phyloP scores from a whole-genome alignment of 192 early-diverging fungal genomes.

The Lobosporangium transversale region DNA sequence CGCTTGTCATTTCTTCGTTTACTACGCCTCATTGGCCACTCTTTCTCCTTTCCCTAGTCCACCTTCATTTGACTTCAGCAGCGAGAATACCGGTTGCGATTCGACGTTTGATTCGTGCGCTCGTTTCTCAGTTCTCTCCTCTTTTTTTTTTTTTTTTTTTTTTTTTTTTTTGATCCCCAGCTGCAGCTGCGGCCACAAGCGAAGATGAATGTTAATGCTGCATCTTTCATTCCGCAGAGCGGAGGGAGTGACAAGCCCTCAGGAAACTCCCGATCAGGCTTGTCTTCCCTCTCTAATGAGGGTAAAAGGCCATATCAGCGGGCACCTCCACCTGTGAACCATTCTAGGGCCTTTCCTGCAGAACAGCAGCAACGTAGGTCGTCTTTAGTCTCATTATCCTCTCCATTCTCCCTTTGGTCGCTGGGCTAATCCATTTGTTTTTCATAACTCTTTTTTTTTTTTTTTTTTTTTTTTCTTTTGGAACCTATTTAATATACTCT shows the following conservation, averaged over 20 bases:
- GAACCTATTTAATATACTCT: neutral
- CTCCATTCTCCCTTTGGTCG: neutral
- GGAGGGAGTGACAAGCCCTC: constrained; percentile 33
- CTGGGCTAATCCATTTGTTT: neutral
- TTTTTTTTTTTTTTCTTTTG: neutral
- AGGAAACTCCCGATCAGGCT: constrained; percentile 30
- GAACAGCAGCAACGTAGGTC: constrained; percentile 44
- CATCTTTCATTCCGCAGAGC: constrained; percentile 41
- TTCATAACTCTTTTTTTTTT: neutral
- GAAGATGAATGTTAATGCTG: constrained; percentile 49
- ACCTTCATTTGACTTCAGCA: no score
- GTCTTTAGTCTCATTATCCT: constrained; percentile 1
- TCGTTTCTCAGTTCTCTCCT: no score
- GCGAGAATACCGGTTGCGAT: no score
- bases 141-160: no score
- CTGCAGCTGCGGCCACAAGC: no score
- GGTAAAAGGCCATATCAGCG: constrained; percentile 41
- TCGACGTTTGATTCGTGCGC: no score
- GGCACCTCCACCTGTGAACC: constrained; percentile 9
- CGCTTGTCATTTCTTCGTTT: no score
- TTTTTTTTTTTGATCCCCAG: no score
- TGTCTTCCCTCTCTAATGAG: constrained; percentile 21
- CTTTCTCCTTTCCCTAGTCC: no score
- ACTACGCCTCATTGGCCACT: no score
- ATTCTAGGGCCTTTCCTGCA: constrained; percentile 26